Conservation (phyloP, 257 asterid species). For the Eucommia ulmoides region DNA sequence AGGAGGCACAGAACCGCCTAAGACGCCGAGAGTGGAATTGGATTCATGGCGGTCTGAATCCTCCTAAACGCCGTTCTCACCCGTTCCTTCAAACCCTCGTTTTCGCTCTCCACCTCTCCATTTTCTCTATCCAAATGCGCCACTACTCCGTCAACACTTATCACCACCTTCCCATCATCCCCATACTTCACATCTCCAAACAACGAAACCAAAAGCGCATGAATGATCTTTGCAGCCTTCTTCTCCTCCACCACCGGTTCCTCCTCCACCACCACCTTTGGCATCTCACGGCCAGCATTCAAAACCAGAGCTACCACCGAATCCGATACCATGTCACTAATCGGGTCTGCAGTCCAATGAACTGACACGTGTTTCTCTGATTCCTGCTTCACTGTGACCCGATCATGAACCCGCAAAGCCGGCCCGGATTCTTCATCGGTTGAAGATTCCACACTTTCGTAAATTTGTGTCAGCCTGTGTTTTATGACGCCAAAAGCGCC, state of each 20-base stretch:
- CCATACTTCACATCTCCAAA: conserved; percentile 78
- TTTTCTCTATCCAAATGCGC: conserved; percentile 63
- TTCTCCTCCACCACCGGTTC: conserved; percentile 50
- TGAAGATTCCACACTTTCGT: conserved; percentile 69
- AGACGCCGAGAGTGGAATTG: conserved; percentile 57
- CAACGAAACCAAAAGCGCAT: conserved; percentile 72
- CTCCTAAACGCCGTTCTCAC: conserved; percentile 60
- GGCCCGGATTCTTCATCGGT: conserved; percentile 81
- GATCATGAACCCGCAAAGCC: conserved; percentile 52
- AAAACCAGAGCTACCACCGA: conserved; percentile 73
- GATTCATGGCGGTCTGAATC: conserved; percentile 64
- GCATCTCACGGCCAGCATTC: conserved; percentile 69
- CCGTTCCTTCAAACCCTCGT: conserved; percentile 73
- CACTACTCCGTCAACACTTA: conserved; percentile 59
- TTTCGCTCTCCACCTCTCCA: conserved; percentile 80
- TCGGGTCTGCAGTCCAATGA: conserved; percentile 96
- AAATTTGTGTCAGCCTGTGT: conserved; percentile 82
- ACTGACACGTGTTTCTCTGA: conserved; percentile 75
- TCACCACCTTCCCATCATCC: conserved; percentile 50
- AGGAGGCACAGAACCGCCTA: too few relatives aligned
- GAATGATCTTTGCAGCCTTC: conserved; percentile 65
- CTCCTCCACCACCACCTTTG: conserved; percentile 50
- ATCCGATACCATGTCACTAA: conserved; percentile 93
- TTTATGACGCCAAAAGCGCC: conserved; percentile 88
- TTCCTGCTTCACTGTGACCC: conserved; percentile 76